Evolutionary conservation across 2,329 filamentous ascomycete genomes (phyloP).

Genomic region (Paraconiothyrium brasiliense): DNA sequence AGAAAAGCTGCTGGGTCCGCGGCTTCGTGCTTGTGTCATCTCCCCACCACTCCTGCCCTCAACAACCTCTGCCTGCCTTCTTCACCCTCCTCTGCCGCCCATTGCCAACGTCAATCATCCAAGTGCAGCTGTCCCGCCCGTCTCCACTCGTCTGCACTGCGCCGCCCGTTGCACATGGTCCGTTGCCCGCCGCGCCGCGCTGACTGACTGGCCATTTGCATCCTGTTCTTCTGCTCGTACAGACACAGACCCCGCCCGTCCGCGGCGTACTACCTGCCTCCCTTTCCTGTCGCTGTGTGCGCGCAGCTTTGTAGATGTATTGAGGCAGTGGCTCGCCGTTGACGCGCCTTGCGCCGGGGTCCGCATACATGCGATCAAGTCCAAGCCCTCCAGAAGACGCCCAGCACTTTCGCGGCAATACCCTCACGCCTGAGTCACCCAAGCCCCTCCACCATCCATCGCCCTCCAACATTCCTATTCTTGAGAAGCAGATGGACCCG

Average conservation of each 20-base stretch:
- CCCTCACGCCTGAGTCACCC: constrained; percentile 75
- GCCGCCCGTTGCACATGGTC: constrained; percentile 1
- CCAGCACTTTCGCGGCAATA: constrained; percentile 70
- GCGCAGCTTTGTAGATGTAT: constrained; percentile 35
- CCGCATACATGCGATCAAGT: constrained; percentile 64
- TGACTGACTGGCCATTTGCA: constrained; percentile 7
- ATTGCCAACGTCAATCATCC: neutral
- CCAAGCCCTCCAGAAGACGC: constrained; percentile 64
- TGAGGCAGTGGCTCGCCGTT: constrained; percentile 32
- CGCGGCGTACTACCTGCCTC: constrained; percentile 6
- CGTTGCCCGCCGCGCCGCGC: constrained; percentile 13
- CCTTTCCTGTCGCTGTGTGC: constrained; percentile 14
- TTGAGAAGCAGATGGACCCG: constrained; percentile 77
- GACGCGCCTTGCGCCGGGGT: constrained; percentile 34
- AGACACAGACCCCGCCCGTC: constrained; percentile 16
- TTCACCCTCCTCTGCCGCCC: neutral
- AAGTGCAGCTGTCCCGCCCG: neutral
- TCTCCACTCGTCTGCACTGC: constrained; percentile 8
- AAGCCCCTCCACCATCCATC: constrained; percentile 74
- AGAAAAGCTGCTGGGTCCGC: constrained; percentile 12
- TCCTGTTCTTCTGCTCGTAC: constrained; percentile 19
- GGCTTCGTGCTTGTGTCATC: constrained; percentile 12
- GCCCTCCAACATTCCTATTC: constrained; percentile 73
- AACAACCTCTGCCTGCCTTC: neutral
- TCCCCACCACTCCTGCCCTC: constrained; percentile 6